Conservation (phyloP, 805 yeast genomes). For the Pichia deserticola region DNA sequence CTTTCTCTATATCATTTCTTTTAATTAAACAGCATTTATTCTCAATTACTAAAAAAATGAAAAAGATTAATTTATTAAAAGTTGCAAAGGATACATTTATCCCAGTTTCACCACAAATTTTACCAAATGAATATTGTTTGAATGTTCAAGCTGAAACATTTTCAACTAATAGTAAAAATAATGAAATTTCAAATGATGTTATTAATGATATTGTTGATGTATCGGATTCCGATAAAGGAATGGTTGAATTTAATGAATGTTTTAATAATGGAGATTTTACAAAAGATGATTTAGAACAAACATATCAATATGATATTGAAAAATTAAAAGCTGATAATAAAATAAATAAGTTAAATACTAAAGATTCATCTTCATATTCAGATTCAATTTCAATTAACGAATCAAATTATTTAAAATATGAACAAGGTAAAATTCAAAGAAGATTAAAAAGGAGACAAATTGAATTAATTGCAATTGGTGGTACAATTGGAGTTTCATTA, state of each 20-base stretch:
- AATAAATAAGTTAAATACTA: neutral
- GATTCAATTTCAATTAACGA: neutral
- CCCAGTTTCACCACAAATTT: slow-evolving; percentile 10
- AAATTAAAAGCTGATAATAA: neutral
- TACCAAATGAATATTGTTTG: slow-evolving; percentile 3
- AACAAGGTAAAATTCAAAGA: slow-evolving; percentile 19
- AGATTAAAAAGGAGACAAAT: slow-evolving; percentile 57
- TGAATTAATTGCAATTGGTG: slow-evolving; percentile 65
- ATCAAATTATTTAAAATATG: slow-evolving; percentile 4
- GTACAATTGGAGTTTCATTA: slow-evolving; percentile 39
- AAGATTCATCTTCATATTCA: neutral
- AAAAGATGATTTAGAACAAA: neutral
- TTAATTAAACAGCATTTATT: no score
- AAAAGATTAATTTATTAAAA: neutral
- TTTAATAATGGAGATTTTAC: slow-evolving; percentile 8
- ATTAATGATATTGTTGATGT: neutral
- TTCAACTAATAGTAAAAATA: neutral
- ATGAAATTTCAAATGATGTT: no score
- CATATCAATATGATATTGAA: neutral
- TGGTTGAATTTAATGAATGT: slow-evolving; percentile 9
- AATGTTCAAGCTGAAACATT: slow-evolving; percentile 10
- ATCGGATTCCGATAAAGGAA: neutral
- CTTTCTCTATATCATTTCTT: no score
- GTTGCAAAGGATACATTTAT: slow-evolving; percentile 13
- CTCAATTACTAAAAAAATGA: neutral